phyloP scores from a whole-genome alignment of 208 protist genomes.

The Trichomonas gallinae region DNA sequence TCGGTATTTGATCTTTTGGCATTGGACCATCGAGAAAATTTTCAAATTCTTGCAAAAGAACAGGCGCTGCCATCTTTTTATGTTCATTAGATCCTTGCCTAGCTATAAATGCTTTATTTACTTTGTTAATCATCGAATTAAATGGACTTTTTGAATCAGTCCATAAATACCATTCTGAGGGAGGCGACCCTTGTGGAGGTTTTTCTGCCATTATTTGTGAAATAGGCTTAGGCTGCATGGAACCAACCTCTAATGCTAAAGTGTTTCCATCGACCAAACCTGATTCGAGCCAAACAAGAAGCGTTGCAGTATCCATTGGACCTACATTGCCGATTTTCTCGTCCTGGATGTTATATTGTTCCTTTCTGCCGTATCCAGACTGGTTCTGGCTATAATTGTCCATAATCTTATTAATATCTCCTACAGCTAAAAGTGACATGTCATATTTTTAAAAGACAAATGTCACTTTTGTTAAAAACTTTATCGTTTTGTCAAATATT shows the following conservation, averaged over 20 bases:
- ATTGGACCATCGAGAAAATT: neutral
- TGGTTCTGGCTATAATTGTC: neutral
- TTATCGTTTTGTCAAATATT: too few relatives aligned
- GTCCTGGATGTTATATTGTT: neutral
- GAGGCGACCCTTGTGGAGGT: neutral
- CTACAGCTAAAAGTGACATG: too few relatives aligned
- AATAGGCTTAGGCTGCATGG: neutral
- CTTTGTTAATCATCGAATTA: neutral
- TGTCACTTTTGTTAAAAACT: too few relatives aligned
- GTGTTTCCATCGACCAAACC: neutral
- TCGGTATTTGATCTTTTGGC: neutral
- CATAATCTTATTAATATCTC: too few relatives aligned
- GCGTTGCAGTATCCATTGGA: neutral
- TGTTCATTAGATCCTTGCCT: neutral
- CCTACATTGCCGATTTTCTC: neutral
- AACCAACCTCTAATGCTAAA: neutral
- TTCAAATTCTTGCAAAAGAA: neutral
- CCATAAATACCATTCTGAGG: neutral
- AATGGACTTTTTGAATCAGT: neutral
- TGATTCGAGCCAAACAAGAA: neutral
- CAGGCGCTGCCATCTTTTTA: neutral
- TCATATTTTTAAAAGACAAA: too few relatives aligned
- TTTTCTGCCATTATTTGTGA: neutral
- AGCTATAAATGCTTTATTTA: neutral
- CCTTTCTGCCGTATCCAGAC: neutral